These are phyloP conservation scores for Bretschneidera sinensis DNA, from an alignment of 345 rosid genomes.

Conservation along the genomic window DNA sequence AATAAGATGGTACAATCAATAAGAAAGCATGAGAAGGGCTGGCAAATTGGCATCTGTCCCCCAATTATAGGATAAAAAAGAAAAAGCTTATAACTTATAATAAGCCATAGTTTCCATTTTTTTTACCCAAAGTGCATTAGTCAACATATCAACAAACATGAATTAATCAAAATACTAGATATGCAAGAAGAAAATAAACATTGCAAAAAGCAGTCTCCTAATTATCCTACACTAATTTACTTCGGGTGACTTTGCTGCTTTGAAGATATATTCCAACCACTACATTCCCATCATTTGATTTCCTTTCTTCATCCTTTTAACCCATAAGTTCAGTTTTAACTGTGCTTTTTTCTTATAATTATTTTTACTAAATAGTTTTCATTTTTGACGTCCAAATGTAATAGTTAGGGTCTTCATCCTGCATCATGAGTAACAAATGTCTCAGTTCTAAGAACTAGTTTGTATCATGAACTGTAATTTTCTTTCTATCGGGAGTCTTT, in stretches of 20 bases:
- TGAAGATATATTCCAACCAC: too few species aligned
- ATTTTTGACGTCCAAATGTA: too few species aligned
- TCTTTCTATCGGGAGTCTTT: too few species aligned
- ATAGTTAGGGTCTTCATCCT: neutral
- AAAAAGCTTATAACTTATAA: too few species aligned
- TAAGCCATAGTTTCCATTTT: too few species aligned
- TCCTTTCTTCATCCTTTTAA: neutral
- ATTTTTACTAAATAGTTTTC: neutral
- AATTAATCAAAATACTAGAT: neutral
- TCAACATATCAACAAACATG: neutral
- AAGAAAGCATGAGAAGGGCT: neutral
- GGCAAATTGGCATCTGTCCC: too few species aligned
- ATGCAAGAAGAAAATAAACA: neutral
- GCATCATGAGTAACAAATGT: neutral
- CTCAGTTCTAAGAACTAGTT: neutral
- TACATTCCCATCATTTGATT: neutral
- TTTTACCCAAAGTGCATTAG: too few species aligned
- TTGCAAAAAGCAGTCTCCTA: neutral
- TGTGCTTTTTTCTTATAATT: too few species aligned
- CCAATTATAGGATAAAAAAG: too few species aligned
- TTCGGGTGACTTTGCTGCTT: too few species aligned
- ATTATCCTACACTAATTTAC: neutral
- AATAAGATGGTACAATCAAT: slow-evolving; percentile 4
- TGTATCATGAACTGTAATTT: too few species aligned
- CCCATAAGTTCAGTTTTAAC: neutral